Evolutionary conservation across 1,284 basidiomycete genomes (phyloP).

Genomic region (Trichosporon sp.): DNA sequence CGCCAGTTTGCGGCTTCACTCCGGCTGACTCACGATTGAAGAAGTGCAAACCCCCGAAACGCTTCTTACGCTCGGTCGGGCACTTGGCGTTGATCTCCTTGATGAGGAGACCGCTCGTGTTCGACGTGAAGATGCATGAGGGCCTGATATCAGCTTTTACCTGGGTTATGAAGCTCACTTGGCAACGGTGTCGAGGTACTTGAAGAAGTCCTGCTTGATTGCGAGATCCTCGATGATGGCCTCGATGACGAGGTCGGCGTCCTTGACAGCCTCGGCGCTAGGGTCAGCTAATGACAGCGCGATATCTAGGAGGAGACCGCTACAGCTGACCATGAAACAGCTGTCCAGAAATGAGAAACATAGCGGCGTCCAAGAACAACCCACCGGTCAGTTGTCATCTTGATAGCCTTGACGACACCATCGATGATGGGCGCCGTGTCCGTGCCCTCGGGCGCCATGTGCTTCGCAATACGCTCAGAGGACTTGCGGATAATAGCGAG

Average conservation of each 20-base stretch:
- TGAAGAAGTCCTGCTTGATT: constrained; percentile 62
- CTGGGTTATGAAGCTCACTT: constrained; percentile 24
- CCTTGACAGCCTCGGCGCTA: constrained; percentile 57
- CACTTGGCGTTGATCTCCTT: constrained; percentile 59
- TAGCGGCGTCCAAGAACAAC: constrained; percentile 22
- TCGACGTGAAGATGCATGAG: constrained; percentile 60
- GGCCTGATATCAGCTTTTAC: constrained; percentile 24
- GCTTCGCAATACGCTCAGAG: constrained; percentile 60
- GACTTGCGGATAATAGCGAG: constrained; percentile 62
- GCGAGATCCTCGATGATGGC: constrained; percentile 64
- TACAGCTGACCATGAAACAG: too few relatives aligned
- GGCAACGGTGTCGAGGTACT: constrained; percentile 60
- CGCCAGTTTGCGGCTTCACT: too few relatives aligned
- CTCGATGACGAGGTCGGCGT: constrained; percentile 63
- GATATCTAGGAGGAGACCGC: too few relatives aligned
- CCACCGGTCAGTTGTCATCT: constrained; percentile 59
- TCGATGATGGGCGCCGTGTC: constrained; percentile 38
- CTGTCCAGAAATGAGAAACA: too few relatives aligned
- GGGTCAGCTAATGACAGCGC: not conserved
- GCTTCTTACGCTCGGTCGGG: constrained; percentile 46
- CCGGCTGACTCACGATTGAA: constrained; percentile 56
- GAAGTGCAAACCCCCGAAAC: constrained; percentile 62
- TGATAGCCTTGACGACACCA: constrained; percentile 56
- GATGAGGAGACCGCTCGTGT: constrained; percentile 62
- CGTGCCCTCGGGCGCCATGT: constrained; percentile 56